Evolutionary conservation across 768 basidiomycete species (phyloP), one percentile per base, ranked within the genome.

Genomic region (Amanita pallidorosea): DNA sequence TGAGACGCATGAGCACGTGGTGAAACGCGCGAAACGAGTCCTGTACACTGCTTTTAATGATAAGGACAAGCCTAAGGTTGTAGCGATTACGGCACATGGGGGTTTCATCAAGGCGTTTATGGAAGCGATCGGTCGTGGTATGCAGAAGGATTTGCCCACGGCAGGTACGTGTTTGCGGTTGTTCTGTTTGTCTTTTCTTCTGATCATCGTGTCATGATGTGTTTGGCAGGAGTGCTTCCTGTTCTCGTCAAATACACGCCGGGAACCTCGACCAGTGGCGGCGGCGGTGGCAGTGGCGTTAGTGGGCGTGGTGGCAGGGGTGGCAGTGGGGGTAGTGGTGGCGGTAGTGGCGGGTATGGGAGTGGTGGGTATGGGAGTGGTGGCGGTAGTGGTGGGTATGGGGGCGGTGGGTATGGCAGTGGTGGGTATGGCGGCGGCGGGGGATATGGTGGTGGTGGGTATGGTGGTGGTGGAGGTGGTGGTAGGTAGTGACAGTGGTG

Each of bases 81-180:
- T 86, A 13, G 80, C 82, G 4, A 73, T 86, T 52, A 83, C 83
- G 1, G 75, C 79, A 1, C 86, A 88, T 58, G 71, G 76, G 13
- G 81, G 77, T 0, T 74, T 81, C 53, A 81, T 83, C 40, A 71
- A 72, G 38, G 77, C 74, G 1, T 75, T 85, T 45, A 55, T 84
- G 56, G 63, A 59, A 3, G 70, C 70, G 0, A 62, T 79, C 23
- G 75, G 69, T 4, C 71, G 80, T 13, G 1, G 2, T 6, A 58
- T 60, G 2, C 51, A 47, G 7, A 79, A 74, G 60, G 43, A 56
- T 5, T 61, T 86, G 17, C 74, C 78, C 1, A 84, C 82, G 5
- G 85, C 85, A 69, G 85, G 85, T 77, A 43, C 56, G 74, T 63
- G 18, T 25, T 51, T 49, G 43, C 36, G 38, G 3, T 34, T 8